Base-by-base conservation (phyloP, 768 basidiomycete genomes). In the Tulasnella sp. region DNA sequence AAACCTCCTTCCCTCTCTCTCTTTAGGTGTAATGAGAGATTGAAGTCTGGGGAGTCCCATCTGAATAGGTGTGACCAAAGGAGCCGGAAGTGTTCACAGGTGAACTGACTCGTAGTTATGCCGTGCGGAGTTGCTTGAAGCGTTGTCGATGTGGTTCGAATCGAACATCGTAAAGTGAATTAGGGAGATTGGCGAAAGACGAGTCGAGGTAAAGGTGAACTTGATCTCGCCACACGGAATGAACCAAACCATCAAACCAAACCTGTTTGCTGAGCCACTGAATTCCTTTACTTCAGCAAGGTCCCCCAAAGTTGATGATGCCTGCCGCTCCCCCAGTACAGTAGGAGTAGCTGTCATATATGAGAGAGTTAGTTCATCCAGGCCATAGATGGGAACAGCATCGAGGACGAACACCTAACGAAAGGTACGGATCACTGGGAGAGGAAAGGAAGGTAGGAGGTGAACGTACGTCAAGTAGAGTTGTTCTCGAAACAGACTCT, bases 241-340 rank as follows among this genome's bases (percentile, higher is more conserved):
- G 76, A 4, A 79, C 76, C 6, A 70, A 67, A 9, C 69, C 67
- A 27, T 66, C 63, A 40, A 56, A 69, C 65, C 63, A 70, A 27
- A 37, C 57, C n/a, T 40, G n/a, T n/a, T n/a, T n/a, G n/a, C 29
- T 42, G 45, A 13, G 46, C 25, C 20, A 20, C 32, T 16, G 32
- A 59, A 42, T 48, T 52, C 43, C 24, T 59, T 53, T 50, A 69
- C 64, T 27, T 65, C 65, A 42, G 70, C 68, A 49, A 58, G 68
- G 60, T 72, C 67, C 41, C 77, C 77, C n/a, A 76, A 69, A 10
- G 77, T 65, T 9, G 79, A 73, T 19, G 72, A 75, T 0, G 77
- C 77, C 4, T 77, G 67, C 41, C 72, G 72, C 62, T 79, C 75
- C 1, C 72, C 74, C 2, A 78, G 64, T 4, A 76, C 77, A 31